phyloP scores from a whole-genome alignment of 108 stramenopile species.

The Skeletonema menzelii region DNA sequence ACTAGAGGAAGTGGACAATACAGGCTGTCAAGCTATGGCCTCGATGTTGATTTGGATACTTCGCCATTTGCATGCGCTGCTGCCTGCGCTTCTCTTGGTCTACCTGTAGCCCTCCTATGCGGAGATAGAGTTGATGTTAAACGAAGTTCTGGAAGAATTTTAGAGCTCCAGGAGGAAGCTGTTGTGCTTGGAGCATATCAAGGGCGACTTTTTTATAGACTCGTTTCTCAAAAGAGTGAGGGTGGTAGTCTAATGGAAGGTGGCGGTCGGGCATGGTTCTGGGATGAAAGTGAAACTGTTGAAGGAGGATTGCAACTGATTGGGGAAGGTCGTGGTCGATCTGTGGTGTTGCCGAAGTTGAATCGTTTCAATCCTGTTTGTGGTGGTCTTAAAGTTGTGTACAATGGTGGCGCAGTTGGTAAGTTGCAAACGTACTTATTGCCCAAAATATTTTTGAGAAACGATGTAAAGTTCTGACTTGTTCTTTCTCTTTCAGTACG shows the following conservation, averaged over 20 bases:
- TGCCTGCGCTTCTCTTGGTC: conserved; percentile 82
- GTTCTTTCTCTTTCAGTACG: conserved; percentile 32
- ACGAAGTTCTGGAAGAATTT: conserved; percentile 75
- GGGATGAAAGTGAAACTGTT: conserved; percentile 88
- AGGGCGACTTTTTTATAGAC: conserved; percentile 80
- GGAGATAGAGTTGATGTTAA: conserved; percentile 88
- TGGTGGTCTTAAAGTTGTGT: conserved; percentile 74
- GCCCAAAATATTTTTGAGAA: not conserved
- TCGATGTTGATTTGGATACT: conserved; percentile 81
- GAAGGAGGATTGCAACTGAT: conserved; percentile 75
- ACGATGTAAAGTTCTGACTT: not conserved
- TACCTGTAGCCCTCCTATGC: conserved; percentile 66
- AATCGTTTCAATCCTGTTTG: conserved; percentile 60
- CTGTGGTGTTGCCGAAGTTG: conserved; percentile 57
- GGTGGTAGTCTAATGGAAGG: conserved; percentile 86
- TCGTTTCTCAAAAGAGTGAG: conserved; percentile 88
- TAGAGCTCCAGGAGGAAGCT: conserved; percentile 92
- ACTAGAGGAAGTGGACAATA: conserved; percentile 76
- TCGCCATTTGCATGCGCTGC: conserved; percentile 75
- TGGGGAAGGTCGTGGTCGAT: conserved; percentile 46
- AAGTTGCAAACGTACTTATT: not conserved
- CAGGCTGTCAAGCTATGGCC: conserved; percentile 52
- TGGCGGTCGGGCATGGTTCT: conserved; percentile 81
- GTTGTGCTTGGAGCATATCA: conserved; percentile 85
- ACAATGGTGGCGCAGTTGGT: conserved; percentile 74